Evolutionary conservation across 352 stramenopile species (phyloP).

Genomic region (Phytophthora idaei): DNA sequence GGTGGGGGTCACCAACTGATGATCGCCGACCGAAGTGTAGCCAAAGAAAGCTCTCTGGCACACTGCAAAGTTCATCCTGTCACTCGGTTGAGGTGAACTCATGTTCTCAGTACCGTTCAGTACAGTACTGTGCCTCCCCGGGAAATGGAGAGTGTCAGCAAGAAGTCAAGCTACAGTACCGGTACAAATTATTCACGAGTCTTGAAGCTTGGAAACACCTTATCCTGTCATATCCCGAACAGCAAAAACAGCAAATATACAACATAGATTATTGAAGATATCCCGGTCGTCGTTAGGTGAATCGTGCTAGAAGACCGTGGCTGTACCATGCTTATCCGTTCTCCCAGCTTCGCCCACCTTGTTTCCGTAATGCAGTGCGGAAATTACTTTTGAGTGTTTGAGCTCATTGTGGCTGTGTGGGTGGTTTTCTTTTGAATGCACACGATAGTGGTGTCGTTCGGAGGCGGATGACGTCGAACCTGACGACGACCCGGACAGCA

Average conservation of each 20-base stretch:
- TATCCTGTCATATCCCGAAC: not conserved
- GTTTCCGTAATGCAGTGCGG: constrained; percentile 1
- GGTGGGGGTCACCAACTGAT: not conserved
- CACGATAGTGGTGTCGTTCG: constrained; percentile 11
- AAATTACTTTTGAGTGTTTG: constrained; percentile 16
- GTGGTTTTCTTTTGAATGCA: constrained; percentile 17
- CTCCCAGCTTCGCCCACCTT: constrained; percentile 11
- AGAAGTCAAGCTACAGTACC: too few species aligned
- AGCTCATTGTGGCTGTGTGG: constrained; percentile 11
- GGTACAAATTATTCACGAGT: too few species aligned
- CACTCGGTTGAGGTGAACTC: too few species aligned
- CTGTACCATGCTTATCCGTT: constrained; percentile 7
- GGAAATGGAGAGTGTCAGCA: too few species aligned
- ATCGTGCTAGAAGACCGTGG: constrained; percentile 13
- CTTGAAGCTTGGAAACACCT: too few species aligned
- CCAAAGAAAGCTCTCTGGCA: constrained; percentile 17
- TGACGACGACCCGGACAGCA: constrained; percentile 25
- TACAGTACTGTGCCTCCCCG: too few species aligned
- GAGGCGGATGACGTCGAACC: constrained; percentile 12
- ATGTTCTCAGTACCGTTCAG: too few species aligned
- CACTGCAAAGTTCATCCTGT: not conserved
- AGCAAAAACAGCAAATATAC: constrained; percentile 15
- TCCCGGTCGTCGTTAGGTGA: not conserved
- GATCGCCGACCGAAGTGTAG: constrained; percentile 14
- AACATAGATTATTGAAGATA: constrained; percentile 29